Evolutionary conservation across 345 rosid species (phyloP), one percentile per base, ranked within the genome.

Genomic region (Psidium friedrichsthalianum): DNA sequence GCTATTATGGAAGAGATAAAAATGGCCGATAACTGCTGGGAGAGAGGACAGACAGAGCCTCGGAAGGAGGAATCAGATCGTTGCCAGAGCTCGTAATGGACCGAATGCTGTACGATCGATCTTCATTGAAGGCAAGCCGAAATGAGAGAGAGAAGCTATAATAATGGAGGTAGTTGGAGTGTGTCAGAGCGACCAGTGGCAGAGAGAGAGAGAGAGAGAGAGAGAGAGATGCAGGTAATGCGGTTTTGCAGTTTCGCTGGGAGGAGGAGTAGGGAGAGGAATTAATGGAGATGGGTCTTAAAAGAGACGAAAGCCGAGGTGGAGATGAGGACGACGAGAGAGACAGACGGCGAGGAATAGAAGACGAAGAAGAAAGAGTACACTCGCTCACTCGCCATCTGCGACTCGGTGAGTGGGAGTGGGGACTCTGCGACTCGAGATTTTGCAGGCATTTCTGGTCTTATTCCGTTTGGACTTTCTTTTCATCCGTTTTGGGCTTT

Each of bases 111-210:
- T 86, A 82, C 51, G 20, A 21, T 59, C 61, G 29, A 36, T 29
- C 57, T 57, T 49, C 42, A 61, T 56, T 82, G 74, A 86, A 86
- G 52, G 87, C 25, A 42, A 42, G 57, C 52, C 78, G 22, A 56
- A 42, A 51, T 6, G 32, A 11, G 13, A 78, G 51, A 29, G 83
- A 56, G 20, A 56, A 9, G 84, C 18, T 84, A 32, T 36, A 84
- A 40, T 84, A 80, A 80, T 86, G 87, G 84, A 49, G 86, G 90
- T 84, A 15, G 90, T 87, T 90, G 90, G 53, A 87, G 57, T 82
- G 76, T 24, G 87, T 69, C 83, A 86, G 56, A 49, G 85, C 53
- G 56, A 85, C 54, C 18, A 53, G 56, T 51, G 87, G 32, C 55
- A 49, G 76, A 32, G 80, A 24, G 36, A 57, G 14, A 58, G 36